These are phyloP conservation scores for Cladosporium oxysporum DNA, from an alignment of 2,329 filamentous ascomycete genomes.

Conservation along the genomic window DNA sequence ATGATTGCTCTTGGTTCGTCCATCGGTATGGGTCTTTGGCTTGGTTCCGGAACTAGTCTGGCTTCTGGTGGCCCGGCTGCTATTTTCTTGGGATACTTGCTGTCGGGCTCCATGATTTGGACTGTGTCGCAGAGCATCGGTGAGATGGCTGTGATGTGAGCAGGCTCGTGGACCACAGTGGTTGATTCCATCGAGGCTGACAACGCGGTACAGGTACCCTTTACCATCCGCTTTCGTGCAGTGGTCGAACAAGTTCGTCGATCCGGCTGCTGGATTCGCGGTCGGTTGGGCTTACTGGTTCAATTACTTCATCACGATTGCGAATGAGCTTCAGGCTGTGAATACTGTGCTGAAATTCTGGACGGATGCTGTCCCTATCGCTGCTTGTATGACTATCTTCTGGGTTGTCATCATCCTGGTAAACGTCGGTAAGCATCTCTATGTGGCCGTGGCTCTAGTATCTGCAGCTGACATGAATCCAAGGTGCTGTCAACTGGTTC, in stretches of 20 bases:
- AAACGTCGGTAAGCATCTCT: conserved; percentile 27
- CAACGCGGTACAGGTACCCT: background rate
- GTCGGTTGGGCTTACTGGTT: conserved; percentile 28
- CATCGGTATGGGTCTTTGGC: conserved; percentile 60
- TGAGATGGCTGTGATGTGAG: conserved; percentile 83
- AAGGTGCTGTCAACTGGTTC: conserved; percentile 28
- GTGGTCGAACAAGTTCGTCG: conserved; percentile 79
- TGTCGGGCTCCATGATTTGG: conserved; percentile 72
- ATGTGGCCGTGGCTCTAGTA: background rate
- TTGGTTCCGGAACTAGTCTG: conserved; percentile 54
- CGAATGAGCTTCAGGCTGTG: conserved; percentile 29
- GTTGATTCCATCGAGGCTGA: background rate
- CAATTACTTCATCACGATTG: conserved; percentile 9
- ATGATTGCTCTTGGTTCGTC: conserved; percentile 97
- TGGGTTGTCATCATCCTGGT: conserved; percentile 29
- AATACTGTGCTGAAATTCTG: conserved; percentile 33
- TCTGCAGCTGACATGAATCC: background rate
- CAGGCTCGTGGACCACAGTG: background rate
- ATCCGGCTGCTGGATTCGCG: conserved; percentile 77
- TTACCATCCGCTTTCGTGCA: conserved; percentile 7
- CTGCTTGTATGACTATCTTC: conserved; percentile 31
- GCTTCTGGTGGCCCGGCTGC: conserved; percentile 75
- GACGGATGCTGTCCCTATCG: conserved; percentile 27
- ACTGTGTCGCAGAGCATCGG: conserved; percentile 90
- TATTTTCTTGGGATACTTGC: conserved; percentile 71